These are phyloP conservation scores for Keithomyces neogunnii DNA, from an alignment of 2,329 filamentous ascomycete genomes.

Conservation along the genomic window DNA sequence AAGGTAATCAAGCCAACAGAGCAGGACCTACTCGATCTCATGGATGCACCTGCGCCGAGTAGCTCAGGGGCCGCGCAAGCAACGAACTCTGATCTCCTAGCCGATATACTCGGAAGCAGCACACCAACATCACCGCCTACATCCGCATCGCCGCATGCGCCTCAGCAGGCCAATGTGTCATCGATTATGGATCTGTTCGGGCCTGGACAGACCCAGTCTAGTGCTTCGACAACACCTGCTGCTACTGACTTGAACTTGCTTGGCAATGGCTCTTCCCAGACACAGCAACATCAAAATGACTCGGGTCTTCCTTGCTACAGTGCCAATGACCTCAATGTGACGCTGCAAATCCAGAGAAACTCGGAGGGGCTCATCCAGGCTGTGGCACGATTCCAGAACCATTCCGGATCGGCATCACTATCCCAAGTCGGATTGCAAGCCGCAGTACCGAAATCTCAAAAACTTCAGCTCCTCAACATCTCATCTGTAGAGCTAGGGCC, in stretches of 20 bases:
- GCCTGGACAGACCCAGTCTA: constrained; percentile 30
- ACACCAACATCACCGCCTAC: constrained; percentile 31
- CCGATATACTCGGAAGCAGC: constrained; percentile 82
- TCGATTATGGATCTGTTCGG: constrained; percentile 90
- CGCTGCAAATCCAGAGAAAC: constrained; percentile 76
- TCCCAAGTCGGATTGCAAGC: constrained; percentile 80
- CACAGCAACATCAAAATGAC: constrained; percentile 30
- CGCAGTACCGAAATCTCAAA: constrained; percentile 93
- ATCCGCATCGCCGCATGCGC: constrained; percentile 32
- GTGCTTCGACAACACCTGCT: constrained; percentile 25
- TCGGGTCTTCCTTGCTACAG: constrained; percentile 67
- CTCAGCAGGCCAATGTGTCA: constrained; percentile 48
- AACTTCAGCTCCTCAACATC: constrained; percentile 84
- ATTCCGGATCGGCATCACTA: constrained; percentile 54
- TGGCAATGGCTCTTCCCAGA: constrained; percentile 37
- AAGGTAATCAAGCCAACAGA: constrained; percentile 78
- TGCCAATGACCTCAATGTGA: constrained; percentile 75
- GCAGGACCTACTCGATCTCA: constrained; percentile 86
- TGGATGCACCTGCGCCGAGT: constrained; percentile 60
- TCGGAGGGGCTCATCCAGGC: constrained; percentile 74
- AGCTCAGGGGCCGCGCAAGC: constrained; percentile 42
- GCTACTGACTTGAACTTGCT: constrained; percentile 41
- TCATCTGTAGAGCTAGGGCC: constrained; percentile 68
- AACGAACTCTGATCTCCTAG: constrained; percentile 79
- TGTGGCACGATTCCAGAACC: constrained; percentile 75